These are phyloP conservation scores for Podila verticillata DNA, from an alignment of 192 early-diverging fungal genomes.

Conservation along the genomic window DNA sequence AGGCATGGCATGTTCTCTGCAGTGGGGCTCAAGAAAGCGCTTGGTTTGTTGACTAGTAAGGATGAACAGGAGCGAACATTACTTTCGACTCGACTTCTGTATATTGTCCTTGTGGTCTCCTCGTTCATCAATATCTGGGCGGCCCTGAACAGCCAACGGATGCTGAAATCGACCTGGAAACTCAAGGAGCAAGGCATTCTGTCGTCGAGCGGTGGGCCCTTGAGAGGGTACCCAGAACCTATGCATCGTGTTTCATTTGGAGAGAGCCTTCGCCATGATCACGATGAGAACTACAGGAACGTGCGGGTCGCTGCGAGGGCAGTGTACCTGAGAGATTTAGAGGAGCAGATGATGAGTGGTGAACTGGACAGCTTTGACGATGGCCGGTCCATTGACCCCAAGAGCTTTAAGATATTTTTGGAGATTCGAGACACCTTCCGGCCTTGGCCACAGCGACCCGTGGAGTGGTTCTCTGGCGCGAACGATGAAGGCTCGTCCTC, in stretches of 20 bases:
- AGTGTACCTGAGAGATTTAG: constrained; percentile 60
- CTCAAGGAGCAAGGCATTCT: constrained; percentile 1
- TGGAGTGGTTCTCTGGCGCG: constrained; percentile 17
- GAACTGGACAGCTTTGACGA: constrained; percentile 45
- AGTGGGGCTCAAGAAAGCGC: constrained; percentile 1
- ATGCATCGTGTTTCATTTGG: background rate
- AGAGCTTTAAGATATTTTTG: constrained; percentile 48
- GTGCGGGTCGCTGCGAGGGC: constrained; percentile 46
- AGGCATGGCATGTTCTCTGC: background rate
- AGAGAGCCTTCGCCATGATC: background rate
- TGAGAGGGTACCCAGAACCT: constrained; percentile 26
- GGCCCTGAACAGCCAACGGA: constrained; percentile 35
- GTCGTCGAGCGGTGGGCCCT: background rate
- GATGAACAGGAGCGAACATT: constrained; percentile 13
- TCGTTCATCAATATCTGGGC: constrained; percentile 50
- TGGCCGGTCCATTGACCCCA: constrained; percentile 15
- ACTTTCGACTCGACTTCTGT: constrained; percentile 17
- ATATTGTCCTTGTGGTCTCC: constrained; percentile 27
- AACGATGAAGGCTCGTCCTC: background rate
- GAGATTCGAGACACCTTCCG: constrained; percentile 39
- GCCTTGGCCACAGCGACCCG: constrained; percentile 21
- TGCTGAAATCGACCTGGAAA: constrained; percentile 25
- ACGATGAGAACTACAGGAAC: constrained; percentile 1
- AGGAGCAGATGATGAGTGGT: constrained; percentile 50
- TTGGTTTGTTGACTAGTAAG: constrained; percentile 1